Base-by-base conservation (phyloP, 495 filamentous ascomycete genomes). In the Neurospora sp. region DNA sequence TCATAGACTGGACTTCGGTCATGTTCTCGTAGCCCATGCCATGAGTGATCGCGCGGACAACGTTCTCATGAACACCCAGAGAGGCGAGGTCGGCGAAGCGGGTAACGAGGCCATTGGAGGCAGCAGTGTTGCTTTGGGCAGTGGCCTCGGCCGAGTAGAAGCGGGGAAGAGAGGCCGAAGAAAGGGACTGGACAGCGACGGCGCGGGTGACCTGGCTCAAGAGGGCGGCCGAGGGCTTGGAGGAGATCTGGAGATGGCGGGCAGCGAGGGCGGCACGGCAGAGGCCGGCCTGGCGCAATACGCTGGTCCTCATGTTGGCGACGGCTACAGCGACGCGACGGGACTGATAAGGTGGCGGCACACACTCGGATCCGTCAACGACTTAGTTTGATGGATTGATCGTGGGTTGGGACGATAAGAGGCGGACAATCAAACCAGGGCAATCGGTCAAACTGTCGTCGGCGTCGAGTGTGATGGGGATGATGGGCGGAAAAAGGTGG, bases 1-100 rank as follows among this genome's bases (percentile, higher is more conserved):
- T 97, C 81, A 89, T 81, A 40, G 88, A 85, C 77, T 99, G 96
- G n/a, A 99, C 94, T 10, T 94, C 89, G 4, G 96, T 98, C 95
- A 99, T 97, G 46, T 86, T 91, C 31, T 91, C 86, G 76, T 97
- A 87, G 4, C 85, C 82, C 92, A 98, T 96, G 23, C 88, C 86
- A 31, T 87, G 74, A 0, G 89, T 92, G 76, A 98, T 89, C 59
- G 90, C 89, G 8, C 85, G 74, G 72, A 97, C 86, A 69, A 98
- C 81, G 41, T 82, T 84, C 5, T 79, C 75, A 76, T 94, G 82
- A 40, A 98, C 89, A 16, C 88, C 87, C 35, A 88, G 81, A 5
- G 85, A 83, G 37, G 80, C 81, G 39, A 99, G 84, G 44, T 97
- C 90, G 4, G 84, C 77, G 78, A 99, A 99, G 46, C 85, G 85